Evolutionary conservation across 2,329 filamentous ascomycete genomes (phyloP).

Genomic region (Penicillium fuscoglaucum): DNA sequence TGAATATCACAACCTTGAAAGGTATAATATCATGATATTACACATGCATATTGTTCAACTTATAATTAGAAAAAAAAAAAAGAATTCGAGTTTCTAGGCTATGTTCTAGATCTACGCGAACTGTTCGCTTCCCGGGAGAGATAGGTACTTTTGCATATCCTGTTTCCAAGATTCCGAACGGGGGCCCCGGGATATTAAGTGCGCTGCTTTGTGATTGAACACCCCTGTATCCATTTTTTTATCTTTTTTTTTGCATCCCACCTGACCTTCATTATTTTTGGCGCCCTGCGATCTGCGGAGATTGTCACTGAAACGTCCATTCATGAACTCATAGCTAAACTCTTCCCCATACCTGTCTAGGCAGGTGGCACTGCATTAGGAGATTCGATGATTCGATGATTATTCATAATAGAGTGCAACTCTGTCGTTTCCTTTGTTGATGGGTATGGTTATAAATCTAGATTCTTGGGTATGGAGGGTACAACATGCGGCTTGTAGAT

Average conservation of each 20-base stretch:
- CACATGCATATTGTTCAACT: not conserved
- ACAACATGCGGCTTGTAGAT: not conserved
- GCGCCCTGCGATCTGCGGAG: slow-evolving; percentile 1
- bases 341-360: not conserved
- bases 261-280: slow-evolving; percentile 3
- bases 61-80: not conserved
- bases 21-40: not conserved
- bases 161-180: not conserved
- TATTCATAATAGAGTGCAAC: not conserved
- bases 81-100: not conserved
- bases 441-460: not conserved
- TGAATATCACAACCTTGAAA: not conserved
- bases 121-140: not conserved
- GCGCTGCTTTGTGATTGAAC: not conserved
- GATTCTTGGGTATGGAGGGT: not conserved
- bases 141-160: slow-evolving; percentile 9
- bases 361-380: slow-evolving; percentile 6
- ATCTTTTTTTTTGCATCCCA: slow-evolving; percentile 1
- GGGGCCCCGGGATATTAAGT: not conserved
- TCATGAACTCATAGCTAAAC: not conserved
- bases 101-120: slow-evolving; percentile 9
- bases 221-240: not conserved
- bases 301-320: not conserved
- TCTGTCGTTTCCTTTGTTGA: not conserved
- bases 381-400: not conserved